Evolutionary conservation across 176 grass and related monocot genomes (phyloP).

Genomic region (Guadua angustifolia): DNA sequence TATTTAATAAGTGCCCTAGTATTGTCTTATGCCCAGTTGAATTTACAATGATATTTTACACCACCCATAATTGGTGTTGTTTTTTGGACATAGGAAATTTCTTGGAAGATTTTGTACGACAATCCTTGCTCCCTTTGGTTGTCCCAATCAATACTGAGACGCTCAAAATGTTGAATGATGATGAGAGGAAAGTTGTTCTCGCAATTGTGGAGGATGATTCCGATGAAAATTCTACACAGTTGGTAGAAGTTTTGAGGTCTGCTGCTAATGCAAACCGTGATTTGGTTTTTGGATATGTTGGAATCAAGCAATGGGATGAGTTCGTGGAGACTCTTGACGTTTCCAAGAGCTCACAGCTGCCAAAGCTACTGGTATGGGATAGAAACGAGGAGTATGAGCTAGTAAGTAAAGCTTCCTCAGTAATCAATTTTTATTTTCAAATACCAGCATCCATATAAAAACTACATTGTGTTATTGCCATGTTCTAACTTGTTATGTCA

Average conservation of each 20-base stretch:
- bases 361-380: no score
- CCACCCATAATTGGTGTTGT: no score
- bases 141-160: constrained; percentile 92
- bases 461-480: no score
- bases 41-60: not conserved
- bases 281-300: no score
- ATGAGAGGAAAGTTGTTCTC: constrained; percentile 85
- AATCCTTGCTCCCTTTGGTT: constrained; percentile 77
- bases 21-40: not conserved
- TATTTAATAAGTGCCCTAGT: not conserved
- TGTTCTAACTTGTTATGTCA: no score
- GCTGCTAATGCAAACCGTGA: constrained; percentile 83
- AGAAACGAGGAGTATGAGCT: no score
- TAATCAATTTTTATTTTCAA: no score
- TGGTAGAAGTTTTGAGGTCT: constrained; percentile 83
- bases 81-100: constrained; percentile 64
- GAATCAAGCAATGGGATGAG: no score
- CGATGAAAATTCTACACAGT: constrained; percentile 62
- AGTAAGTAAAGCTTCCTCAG: no score
- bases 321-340: no score
- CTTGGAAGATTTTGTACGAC: constrained; percentile 86
- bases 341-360: no score
- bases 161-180: constrained; percentile 81
- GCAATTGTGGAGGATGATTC: constrained; percentile 83
- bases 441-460: no score